Evolutionary conservation across 805 yeast species (phyloP).

Genomic region (Kodamaea hsintzibuensis): DNA sequence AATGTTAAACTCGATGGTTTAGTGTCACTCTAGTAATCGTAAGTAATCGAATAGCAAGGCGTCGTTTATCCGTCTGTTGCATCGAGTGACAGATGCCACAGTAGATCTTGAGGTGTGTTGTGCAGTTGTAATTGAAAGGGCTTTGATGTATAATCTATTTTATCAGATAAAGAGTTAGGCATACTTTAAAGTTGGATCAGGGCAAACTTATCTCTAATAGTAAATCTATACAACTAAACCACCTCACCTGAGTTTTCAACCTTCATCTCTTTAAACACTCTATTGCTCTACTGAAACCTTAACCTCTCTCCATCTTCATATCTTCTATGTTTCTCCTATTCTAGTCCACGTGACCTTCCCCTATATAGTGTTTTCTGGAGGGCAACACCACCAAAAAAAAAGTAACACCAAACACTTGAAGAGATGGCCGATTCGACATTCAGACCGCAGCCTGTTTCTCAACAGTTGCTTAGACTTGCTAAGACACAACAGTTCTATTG

Average conservation of each 20-base stretch:
- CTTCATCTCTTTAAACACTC: too few species aligned
- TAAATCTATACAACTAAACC: too few species aligned
- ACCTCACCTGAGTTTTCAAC: too few species aligned
- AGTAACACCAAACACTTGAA: not conserved
- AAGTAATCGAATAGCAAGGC: not conserved
- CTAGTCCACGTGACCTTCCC: not conserved
- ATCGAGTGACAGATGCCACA: not conserved
- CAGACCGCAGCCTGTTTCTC: slow-evolving; percentile 10
- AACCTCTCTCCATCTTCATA: too few species aligned
- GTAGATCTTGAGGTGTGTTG: not conserved
- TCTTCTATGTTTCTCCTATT: not conserved
- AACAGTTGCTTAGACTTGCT: slow-evolving; percentile 12
- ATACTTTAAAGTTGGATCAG: too few species aligned
- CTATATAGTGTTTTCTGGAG: not conserved
- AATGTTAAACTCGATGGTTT: not conserved
- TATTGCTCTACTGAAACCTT: too few species aligned
- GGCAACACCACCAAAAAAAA: not conserved
- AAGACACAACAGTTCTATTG: slow-evolving; percentile 66
- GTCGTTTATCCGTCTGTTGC: not conserved
- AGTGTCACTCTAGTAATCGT: not conserved
- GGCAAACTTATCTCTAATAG: too few species aligned
- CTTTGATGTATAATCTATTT: too few species aligned
- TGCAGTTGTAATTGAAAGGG: too few species aligned
- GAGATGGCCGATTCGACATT: not conserved
- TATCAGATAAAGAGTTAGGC: too few species aligned